Conservation (phyloP, 2,329 filamentous ascomycete genomes). For the Ceratocystis papillata region DNA sequence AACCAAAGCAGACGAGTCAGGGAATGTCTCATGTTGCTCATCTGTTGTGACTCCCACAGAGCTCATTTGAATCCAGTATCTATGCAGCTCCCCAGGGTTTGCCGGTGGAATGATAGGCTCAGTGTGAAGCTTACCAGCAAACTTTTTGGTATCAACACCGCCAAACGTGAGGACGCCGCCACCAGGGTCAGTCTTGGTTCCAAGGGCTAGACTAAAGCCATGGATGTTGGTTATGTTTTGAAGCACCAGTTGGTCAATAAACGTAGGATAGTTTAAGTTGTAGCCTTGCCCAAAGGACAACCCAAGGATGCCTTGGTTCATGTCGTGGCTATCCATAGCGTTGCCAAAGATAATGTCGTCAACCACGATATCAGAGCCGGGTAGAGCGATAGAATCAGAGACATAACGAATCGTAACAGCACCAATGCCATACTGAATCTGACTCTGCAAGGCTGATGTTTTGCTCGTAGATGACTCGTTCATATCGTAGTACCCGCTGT, state of each 20-base stretch:
- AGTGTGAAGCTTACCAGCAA: conserved; percentile 31
- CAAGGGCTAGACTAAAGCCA: conserved; percentile 32
- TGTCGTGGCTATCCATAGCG: conserved; percentile 28
- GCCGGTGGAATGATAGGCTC: conserved; percentile 29
- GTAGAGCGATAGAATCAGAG: conserved; percentile 29
- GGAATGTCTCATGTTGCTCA: conserved; percentile 26
- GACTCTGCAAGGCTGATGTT: conserved; percentile 23
- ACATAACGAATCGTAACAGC: conserved; percentile 29
- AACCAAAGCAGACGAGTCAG: conserved; percentile 35
- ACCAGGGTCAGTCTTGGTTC: conserved; percentile 28
- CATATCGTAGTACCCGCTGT: conserved; percentile 25
- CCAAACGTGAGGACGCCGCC: conserved; percentile 35
- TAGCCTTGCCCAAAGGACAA: conserved; percentile 29
- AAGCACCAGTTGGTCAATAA: conserved; percentile 29
- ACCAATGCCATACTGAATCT: conserved; percentile 30
- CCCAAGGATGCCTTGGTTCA: conserved; percentile 31
- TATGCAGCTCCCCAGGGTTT: conserved; percentile 27
- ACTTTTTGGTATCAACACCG: conserved; percentile 40
- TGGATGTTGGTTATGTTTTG: conserved; percentile 29
- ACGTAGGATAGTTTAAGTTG: conserved; percentile 29
- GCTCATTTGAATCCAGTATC: conserved; percentile 37
- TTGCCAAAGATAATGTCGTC: conserved; percentile 30
- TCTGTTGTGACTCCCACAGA: conserved; percentile 31
- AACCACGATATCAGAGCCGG: conserved; percentile 28
- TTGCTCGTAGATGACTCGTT: conserved; percentile 27